Percentiles rank a stretch among this genome's conserved stretches.
Evolutionary conservation across 1,284 basidiomycete genomes (phyloP).

Genomic region (Flammula alnicola): DNA sequence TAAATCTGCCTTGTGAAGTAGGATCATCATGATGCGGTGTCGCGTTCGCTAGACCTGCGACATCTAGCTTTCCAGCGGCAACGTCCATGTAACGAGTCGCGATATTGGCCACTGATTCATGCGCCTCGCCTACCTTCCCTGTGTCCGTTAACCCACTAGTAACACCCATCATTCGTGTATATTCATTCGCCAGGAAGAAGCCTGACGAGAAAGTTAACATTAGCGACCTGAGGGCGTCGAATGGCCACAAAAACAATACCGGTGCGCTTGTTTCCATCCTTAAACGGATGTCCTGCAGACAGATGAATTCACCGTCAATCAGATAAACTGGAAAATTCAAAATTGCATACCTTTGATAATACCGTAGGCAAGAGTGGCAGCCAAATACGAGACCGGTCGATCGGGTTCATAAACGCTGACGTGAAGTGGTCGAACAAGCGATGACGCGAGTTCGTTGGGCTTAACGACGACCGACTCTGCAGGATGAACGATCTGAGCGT

Average conservation of each 20-base stretch:
- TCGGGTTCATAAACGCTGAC: conserved; percentile 37
- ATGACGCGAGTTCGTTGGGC: conserved; percentile 40
- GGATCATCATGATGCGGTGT: too few relatives aligned
- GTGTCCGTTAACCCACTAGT: conserved; percentile 11
- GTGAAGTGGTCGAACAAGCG: conserved; percentile 37
- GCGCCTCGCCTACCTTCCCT: background rate
- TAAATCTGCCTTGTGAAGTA: too few relatives aligned
- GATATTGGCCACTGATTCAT: background rate
- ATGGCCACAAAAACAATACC: conserved; percentile 10
- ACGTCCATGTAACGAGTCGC: background rate
- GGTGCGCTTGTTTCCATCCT: conserved; percentile 26
- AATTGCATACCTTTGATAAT: too few relatives aligned
- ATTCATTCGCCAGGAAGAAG: conserved; percentile 26
- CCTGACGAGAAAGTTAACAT: conserved; percentile 4
- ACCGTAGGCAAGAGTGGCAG: conserved; percentile 24
- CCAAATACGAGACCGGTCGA: conserved; percentile 21
- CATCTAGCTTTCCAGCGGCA: background rate
- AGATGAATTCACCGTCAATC: too few relatives aligned
- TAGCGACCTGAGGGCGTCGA: background rate
- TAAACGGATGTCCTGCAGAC: conserved; percentile 24
- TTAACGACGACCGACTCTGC: conserved; percentile 35
- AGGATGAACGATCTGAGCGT: conserved; percentile 40
- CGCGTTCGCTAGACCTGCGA: background rate
- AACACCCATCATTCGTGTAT: conserved; percentile 19
- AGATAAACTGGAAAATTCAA: too few relatives aligned